phyloP scores from a whole-genome alignment of 768 basidiomycete genomes.

The Tephrocybe rancida region DNA sequence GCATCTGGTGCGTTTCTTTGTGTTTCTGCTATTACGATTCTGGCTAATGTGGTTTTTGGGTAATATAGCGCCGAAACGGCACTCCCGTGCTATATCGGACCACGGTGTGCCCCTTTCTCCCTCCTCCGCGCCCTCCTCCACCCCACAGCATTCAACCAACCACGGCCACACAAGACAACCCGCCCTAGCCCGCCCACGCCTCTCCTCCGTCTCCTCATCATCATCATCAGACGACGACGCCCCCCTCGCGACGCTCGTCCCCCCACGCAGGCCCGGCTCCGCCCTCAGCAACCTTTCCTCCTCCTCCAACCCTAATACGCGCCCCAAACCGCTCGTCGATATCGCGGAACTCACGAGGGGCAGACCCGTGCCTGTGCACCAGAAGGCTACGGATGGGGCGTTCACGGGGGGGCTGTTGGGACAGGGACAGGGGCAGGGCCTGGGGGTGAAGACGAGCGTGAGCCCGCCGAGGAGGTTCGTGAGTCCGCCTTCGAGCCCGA shows the following conservation, averaged over 20 bases:
- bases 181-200: neutral
- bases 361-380: neutral
- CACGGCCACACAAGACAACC: neutral
- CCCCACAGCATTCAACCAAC: neutral
- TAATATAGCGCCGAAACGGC: conserved; percentile 15
- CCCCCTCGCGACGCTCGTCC: conserved; percentile 64
- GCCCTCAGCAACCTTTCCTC: conserved; percentile 47
- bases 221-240: conserved; percentile 51
- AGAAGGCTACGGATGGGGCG: conserved; percentile 22
- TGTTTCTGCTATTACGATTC: too few species aligned
- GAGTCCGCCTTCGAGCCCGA: conserved; percentile 37
- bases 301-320: conserved; percentile 5
- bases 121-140: neutral
- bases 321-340: conserved; percentile 52
- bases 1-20: conserved; percentile 9
- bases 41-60: neutral
- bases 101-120: conserved; percentile 22
- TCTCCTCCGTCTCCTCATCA: neutral
- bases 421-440: neutral
- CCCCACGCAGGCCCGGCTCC: conserved; percentile 69
- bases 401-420: conserved; percentile 33
- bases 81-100: conserved; percentile 28
- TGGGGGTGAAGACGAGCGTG: conserved; percentile 19
- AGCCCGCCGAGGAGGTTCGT: conserved; percentile 37
- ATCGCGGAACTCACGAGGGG: conserved; percentile 42